Percentiles rank a stretch among this genome's conserved stretches.
Conservation (phyloP, 208 protist species). For the Strigomonas oncopelti region DNA sequence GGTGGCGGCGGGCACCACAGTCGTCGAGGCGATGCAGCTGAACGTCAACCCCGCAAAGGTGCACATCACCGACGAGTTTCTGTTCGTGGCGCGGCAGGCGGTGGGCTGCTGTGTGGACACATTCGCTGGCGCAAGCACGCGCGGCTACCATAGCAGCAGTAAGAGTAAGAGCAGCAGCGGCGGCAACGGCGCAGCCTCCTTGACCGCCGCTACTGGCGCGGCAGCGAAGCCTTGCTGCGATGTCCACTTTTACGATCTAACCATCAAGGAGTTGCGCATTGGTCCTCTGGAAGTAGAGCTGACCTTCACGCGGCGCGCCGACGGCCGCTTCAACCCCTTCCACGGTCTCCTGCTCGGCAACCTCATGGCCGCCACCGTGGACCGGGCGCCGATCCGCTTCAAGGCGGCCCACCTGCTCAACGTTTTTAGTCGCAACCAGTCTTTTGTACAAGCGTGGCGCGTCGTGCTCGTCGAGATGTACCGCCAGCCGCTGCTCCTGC, state of each 20-base stretch:
- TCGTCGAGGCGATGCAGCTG: slow-evolving; percentile 37
- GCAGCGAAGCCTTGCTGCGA: not conserved
- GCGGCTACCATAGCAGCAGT: too few relatives aligned
- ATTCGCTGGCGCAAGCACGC: not conserved
- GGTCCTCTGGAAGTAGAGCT: slow-evolving; percentile 35
- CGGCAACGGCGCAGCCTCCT: not conserved
- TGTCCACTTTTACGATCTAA: slow-evolving; percentile 28
- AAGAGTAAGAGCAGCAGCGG: too few relatives aligned
- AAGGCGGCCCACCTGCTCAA: slow-evolving; percentile 24
- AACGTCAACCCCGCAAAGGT: slow-evolving; percentile 33
- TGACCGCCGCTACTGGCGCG: not conserved
- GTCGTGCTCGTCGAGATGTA: slow-evolving; percentile 51
- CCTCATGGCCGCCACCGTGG: slow-evolving; percentile 50
- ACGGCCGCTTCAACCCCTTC: slow-evolving; percentile 53
- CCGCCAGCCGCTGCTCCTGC: slow-evolving; percentile 56
- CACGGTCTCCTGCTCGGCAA: slow-evolving; percentile 23
- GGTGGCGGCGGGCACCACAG: slow-evolving; percentile 18
- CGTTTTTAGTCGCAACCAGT: slow-evolving; percentile 34
- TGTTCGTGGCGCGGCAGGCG: slow-evolving; percentile 42
- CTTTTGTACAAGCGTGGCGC: slow-evolving; percentile 17
- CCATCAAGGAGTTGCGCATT: slow-evolving; percentile 37
- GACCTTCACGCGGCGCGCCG: slow-evolving; percentile 41
- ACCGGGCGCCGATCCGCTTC: slow-evolving; percentile 29
- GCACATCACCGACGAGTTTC: slow-evolving; percentile 50
- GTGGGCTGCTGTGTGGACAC: slow-evolving; percentile 17